A percentile compares a stretch with the other conserved stretches of the same genome.
These are phyloP conservation scores for Alternaria longipes DNA, from an alignment of 2,329 filamentous ascomycete genomes.

Conservation along the genomic window DNA sequence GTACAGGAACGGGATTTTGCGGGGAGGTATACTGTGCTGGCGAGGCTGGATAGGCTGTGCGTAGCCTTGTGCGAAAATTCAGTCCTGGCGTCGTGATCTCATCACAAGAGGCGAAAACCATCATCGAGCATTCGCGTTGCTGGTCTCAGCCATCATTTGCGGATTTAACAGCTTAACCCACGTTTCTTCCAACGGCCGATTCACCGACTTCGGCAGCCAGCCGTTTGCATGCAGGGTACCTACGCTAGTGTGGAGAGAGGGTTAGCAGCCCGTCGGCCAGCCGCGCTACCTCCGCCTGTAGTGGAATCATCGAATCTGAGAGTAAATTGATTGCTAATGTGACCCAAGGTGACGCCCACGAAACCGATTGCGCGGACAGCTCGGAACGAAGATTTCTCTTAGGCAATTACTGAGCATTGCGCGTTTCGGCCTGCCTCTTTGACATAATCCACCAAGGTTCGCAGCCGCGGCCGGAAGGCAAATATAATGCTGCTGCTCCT, in stretches of 20 bases:
- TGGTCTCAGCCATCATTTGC: neutral
- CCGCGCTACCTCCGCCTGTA: conserved; percentile 16
- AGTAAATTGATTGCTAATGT: conserved; percentile 32
- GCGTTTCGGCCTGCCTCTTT: conserved; percentile 16
- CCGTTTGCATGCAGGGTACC: conserved; percentile 11
- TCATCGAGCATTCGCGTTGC: neutral
- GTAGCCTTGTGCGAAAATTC: neutral
- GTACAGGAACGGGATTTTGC: conserved; percentile 8
- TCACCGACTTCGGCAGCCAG: conserved; percentile 17
- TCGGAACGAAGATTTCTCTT: conserved; percentile 16
- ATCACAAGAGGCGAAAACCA: conserved; percentile 9
- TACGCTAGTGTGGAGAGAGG: conserved; percentile 9
- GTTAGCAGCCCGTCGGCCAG: conserved; percentile 22
- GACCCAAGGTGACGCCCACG: conserved; percentile 19
- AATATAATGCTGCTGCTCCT: conserved; percentile 8
- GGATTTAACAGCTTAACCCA: conserved; percentile 8
- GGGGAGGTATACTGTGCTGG: neutral
- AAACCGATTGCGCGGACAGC: conserved; percentile 15
- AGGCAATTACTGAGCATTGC: conserved; percentile 16
- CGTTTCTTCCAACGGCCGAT: conserved; percentile 10
- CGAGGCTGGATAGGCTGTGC: neutral
- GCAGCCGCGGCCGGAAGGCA: conserved; percentile 19
- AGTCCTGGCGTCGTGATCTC: conserved; percentile 6
- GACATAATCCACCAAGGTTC: conserved; percentile 1
- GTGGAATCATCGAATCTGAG: conserved; percentile 22